Evolutionary conservation across 2,329 filamentous ascomycete species (phyloP).

Genomic region (Aspergillus eucalypticola): DNA sequence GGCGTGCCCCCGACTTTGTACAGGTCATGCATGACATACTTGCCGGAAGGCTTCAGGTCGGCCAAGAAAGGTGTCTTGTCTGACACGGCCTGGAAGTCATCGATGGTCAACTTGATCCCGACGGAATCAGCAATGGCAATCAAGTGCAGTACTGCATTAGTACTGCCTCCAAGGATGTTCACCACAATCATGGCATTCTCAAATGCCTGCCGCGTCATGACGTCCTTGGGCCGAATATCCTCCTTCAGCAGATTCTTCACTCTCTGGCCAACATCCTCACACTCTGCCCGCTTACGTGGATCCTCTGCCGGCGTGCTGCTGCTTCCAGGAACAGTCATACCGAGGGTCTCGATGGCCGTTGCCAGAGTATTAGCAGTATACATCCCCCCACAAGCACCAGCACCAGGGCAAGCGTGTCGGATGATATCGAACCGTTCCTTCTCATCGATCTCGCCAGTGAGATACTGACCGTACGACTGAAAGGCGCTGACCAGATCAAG

Average conservation of each 20-base stretch:
- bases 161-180: constrained; percentile 76
- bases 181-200: constrained; percentile 79
- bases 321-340: constrained; percentile 73
- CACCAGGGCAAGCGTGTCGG: constrained; percentile 59
- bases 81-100: constrained; percentile 72
- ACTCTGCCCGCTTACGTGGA: constrained; percentile 67
- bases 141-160: constrained; percentile 77
- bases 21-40: constrained; percentile 49
- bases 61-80: constrained; percentile 70
- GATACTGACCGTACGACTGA: constrained; percentile 90
- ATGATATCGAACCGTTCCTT: constrained; percentile 17
- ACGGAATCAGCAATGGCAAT: constrained; percentile 78
- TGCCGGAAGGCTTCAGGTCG: constrained; percentile 66
- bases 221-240: constrained; percentile 71
- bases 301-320: constrained; percentile 73
- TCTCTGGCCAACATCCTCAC: constrained; percentile 65
- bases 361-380: constrained; percentile 73
- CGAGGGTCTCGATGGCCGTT: constrained; percentile 66
- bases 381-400: constrained; percentile 80
- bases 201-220: constrained; percentile 73
- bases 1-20: constrained; percentile 48
- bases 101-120: constrained; percentile 74
- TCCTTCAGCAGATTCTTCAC: constrained; percentile 70
- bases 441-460: constrained; percentile 40
- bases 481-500: constrained; percentile 94